A percentile compares a stretch with the other conserved stretches of the same genome.
These are phyloP conservation scores for Telfairia occidentalis DNA, from an alignment of 331 rosid species.

Conservation along the genomic window DNA sequence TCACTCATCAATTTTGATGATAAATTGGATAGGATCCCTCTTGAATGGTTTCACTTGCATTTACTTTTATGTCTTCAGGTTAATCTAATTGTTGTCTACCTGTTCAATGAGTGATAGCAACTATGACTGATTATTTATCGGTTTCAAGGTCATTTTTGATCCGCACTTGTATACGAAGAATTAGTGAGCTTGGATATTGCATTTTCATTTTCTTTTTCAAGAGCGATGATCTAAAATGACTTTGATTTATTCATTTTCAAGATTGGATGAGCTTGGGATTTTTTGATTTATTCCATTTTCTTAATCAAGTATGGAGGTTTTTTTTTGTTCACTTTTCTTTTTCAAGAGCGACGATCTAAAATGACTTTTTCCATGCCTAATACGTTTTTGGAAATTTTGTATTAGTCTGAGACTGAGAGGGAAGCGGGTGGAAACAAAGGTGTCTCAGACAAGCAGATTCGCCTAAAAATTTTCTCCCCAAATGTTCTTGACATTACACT, in stretches of 20 bases:
- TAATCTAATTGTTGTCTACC: background rate
- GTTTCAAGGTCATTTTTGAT: background rate
- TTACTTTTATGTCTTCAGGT: background rate
- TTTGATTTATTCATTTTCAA: too few species aligned
- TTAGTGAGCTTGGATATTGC: background rate
- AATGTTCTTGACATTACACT: conserved; percentile 31
- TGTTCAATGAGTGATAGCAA: background rate
- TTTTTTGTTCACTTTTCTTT: background rate
- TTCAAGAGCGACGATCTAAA: background rate
- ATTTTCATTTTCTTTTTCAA: background rate
- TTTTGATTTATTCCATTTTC: background rate
- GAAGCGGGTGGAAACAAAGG: conserved; percentile 27
- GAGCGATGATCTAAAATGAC: background rate
- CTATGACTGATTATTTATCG: background rate
- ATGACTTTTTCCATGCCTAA: background rate
- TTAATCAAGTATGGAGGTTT: background rate
- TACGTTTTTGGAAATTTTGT: background rate
- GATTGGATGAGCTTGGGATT: background rate
- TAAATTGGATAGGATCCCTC: background rate
- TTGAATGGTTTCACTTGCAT: background rate
- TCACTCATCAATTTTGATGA: background rate
- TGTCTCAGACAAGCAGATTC: conserved; percentile 28
- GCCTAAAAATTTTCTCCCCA: conserved; percentile 28
- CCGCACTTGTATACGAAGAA: background rate
- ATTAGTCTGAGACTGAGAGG: conserved; percentile 27